phyloP scores from a whole-genome alignment of 2,329 filamentous ascomycete genomes.

The Alternaria metachromatica region DNA sequence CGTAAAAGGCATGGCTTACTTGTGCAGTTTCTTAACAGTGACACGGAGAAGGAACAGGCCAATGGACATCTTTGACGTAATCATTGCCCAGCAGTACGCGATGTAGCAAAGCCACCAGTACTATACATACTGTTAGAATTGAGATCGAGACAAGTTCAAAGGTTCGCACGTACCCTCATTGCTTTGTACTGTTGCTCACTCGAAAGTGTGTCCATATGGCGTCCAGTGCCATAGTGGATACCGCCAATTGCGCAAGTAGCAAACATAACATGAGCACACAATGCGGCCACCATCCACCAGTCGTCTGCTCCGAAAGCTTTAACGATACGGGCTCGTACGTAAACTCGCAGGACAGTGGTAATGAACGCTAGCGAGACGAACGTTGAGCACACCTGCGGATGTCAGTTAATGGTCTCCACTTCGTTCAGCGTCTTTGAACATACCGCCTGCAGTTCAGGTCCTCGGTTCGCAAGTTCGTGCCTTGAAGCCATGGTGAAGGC shows the following conservation, averaged over 20 bases:
- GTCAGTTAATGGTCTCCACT: conserved; percentile 9
- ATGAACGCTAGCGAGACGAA: conserved; percentile 52
- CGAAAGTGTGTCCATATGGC: conserved; percentile 36
- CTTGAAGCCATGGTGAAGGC: conserved; percentile 27
- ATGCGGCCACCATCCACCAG: conserved; percentile 40
- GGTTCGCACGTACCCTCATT: conserved; percentile 29
- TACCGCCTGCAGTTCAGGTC: conserved; percentile 42
- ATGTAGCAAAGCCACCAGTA: conserved; percentile 48
- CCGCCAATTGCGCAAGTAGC: conserved; percentile 40
- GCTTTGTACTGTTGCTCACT: conserved; percentile 33
- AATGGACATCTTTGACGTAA: conserved; percentile 43
- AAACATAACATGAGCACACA: conserved; percentile 39
- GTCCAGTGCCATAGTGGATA: conserved; percentile 41
- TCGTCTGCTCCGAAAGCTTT: conserved; percentile 49
- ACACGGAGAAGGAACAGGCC: conserved; percentile 46
- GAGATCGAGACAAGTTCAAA: neutral
- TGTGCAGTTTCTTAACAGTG: conserved; percentile 35
- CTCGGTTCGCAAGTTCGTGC: conserved; percentile 28
- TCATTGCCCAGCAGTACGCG: conserved; percentile 42
- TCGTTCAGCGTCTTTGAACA: conserved; percentile 8
- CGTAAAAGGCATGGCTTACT: neutral
- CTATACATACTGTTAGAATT: conserved; percentile 15
- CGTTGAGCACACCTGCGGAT: conserved; percentile 36
- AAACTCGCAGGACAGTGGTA: conserved; percentile 49
- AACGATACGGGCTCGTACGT: conserved; percentile 51